Base-by-base conservation (phyloP, 2,329 filamentous ascomycete species). In the Exophiala viscosa region DNA sequence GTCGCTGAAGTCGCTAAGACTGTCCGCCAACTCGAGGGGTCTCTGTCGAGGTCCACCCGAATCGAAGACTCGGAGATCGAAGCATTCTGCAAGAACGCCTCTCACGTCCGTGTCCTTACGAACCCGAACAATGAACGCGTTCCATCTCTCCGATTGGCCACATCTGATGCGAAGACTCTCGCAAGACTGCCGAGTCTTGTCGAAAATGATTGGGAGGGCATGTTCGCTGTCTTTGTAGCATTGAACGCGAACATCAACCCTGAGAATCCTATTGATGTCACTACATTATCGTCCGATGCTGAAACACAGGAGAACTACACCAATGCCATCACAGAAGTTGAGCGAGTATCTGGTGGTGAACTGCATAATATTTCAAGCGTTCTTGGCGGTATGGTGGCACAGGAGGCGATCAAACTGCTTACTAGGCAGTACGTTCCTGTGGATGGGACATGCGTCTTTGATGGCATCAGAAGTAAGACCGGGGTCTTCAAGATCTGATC, bases 311-410 rank as follows among this genome's bases (percentile, higher is more conserved):
- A 80, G 74, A 33, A 70, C 14, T 71, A 73, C 28, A 68, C 69
- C 10, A 73, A 83, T 61, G 76, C 80, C 11, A 78, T 83, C 1
- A 74, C 83, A 54, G 87, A 91, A 69, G 77, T 90, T 39, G 82
- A 85, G 32, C 83, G 95, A 54, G 87, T 89, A 33, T 84, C 83
- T 43, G 88, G 89, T 23, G 88, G 84, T 48, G 95, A 99, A 69
- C 74, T 99, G 54, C 93, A 99, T 74, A 97, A 96, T 67, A 88
- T 95, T 50, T 87, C 91, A 31, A 86, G 91, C 20, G 73, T 96
- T 50, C 87, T 85, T 1, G 95, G 93, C 28, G 95, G 93, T 2
- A 87, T 99, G 75, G 87, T 95, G 43, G 90, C 92, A n/a, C 95
- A 99, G 71, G 93, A 99, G 73, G 83, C 92, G 58, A 95, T 99